Conservation (phyloP, 192 early-diverging fungal genomes). For the Linnemannia schmuckeri region DNA sequence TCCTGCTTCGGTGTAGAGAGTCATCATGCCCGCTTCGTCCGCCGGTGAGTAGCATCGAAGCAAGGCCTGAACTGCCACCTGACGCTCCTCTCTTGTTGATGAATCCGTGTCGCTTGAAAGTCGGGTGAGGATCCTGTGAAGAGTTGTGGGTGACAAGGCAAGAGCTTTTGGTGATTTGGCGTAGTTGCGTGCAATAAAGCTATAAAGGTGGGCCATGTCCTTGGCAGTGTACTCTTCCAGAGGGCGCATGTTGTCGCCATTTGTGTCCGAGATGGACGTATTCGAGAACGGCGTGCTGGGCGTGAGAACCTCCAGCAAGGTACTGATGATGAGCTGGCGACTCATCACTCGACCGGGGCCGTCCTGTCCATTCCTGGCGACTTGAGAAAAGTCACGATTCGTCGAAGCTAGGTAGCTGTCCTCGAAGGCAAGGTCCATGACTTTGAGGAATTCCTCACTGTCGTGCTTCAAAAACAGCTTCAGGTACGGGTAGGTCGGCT, state of each 20-base stretch:
- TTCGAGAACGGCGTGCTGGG: slow-evolving; percentile 53
- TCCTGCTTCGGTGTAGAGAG: slow-evolving; percentile 66
- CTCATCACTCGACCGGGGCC: slow-evolving; percentile 66
- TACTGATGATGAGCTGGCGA: slow-evolving; percentile 72
- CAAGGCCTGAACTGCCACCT: slow-evolving; percentile 66
- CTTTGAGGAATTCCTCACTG: slow-evolving; percentile 64
- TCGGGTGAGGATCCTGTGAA: slow-evolving; percentile 63
- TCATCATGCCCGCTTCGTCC: slow-evolving; percentile 64
- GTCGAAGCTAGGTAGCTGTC: slow-evolving; percentile 66
- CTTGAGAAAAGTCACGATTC: slow-evolving; percentile 39
- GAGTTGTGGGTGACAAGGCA: slow-evolving; percentile 65
- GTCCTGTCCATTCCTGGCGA: slow-evolving; percentile 63
- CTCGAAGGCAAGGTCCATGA: slow-evolving; percentile 69
- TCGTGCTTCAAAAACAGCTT: slow-evolving; percentile 64
- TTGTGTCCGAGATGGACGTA: slow-evolving; percentile 24
- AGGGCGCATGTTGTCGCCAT: neutral
- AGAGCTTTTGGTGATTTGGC: slow-evolving; percentile 70
- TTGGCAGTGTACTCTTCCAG: slow-evolving; percentile 46
- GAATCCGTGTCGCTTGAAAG: slow-evolving; percentile 61
- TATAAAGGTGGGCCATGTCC: slow-evolving; percentile 63
- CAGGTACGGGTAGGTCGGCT: slow-evolving; percentile 74
- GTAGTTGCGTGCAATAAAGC: slow-evolving; percentile 68
- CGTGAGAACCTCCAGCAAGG: slow-evolving; percentile 67
- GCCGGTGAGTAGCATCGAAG: slow-evolving; percentile 66
- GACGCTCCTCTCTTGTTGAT: slow-evolving; percentile 64